A percentile compares a stretch with the other conserved stretches of the same genome.
Conservation (phyloP, 177 flowering plant genomes). For the Vitis hybrid region DNA sequence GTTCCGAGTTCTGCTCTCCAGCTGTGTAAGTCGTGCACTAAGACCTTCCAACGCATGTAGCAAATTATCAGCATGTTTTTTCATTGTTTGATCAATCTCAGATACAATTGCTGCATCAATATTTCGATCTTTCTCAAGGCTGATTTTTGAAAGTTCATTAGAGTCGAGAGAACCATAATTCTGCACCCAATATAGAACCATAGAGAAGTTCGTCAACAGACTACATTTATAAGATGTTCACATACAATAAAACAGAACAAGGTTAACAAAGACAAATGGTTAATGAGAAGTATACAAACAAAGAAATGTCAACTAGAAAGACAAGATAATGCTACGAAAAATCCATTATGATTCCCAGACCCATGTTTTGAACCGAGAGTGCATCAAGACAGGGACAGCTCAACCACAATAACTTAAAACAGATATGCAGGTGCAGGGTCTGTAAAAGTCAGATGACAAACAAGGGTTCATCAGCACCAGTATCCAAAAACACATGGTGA, state of each 20-base stretch:
- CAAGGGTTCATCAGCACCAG: too few species aligned
- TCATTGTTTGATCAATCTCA: conserved; percentile 79
- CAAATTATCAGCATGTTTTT: conserved; percentile 77
- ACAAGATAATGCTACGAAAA: neutral
- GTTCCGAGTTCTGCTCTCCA: conserved; percentile 75
- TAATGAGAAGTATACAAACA: neutral
- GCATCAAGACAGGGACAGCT: too few species aligned
- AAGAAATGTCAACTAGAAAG: neutral
- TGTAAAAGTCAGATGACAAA: too few species aligned
- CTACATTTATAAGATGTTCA: neutral
- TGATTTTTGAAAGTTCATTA: conserved; percentile 41
- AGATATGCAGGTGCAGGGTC: too few species aligned
- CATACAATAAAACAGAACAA: neutral
- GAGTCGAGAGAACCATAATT: conserved; percentile 56
- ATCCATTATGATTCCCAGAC: neutral
- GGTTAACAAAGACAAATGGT: neutral
- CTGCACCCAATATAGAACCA: conserved; percentile 29
- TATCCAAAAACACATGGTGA: too few species aligned
- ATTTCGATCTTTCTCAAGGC: conserved; percentile 41
- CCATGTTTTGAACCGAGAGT: too few species aligned
- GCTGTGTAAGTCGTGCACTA: conserved; percentile 78
- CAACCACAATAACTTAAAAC: too few species aligned
- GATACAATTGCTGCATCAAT: conserved; percentile 42
- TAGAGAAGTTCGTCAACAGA: neutral
- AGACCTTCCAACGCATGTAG: conserved; percentile 73